Conservation (phyloP, 768 basidiomycete species). For the Boletus patriciae region DNA sequence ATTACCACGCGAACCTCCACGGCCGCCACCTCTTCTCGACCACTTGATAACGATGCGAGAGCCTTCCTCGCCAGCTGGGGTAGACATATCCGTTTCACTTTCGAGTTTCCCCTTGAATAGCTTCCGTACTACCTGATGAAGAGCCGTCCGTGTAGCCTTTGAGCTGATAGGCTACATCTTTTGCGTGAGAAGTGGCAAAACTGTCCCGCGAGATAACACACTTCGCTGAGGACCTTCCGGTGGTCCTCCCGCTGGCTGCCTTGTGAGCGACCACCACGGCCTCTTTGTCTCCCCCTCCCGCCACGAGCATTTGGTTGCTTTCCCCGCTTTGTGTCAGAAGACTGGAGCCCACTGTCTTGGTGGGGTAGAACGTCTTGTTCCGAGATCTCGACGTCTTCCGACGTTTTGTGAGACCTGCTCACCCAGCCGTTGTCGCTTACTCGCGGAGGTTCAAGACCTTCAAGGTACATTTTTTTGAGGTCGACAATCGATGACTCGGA, state of each 20-base stretch:
- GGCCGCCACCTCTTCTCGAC: slow-evolving; percentile 52
- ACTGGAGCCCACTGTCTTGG: slow-evolving; percentile 21
- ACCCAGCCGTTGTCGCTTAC: slow-evolving; percentile 77
- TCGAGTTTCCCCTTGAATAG: slow-evolving; percentile 84
- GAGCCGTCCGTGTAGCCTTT: slow-evolving; percentile 75
- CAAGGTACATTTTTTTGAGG: slow-evolving; percentile 72
- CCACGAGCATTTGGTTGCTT: slow-evolving; percentile 43
- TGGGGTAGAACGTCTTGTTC: slow-evolving; percentile 7
- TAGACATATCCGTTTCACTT: slow-evolving; percentile 66
- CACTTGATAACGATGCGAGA: slow-evolving; percentile 79
- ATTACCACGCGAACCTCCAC: slow-evolving; percentile 42
- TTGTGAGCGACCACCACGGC: slow-evolving; percentile 42
- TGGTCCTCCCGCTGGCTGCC: slow-evolving; percentile 55
- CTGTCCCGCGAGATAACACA: slow-evolving; percentile 42
- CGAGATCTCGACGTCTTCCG: slow-evolving; percentile 24
- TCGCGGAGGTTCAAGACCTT: slow-evolving; percentile 78
- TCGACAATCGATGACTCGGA: slow-evolving; percentile 56
- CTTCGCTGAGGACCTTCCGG: slow-evolving; percentile 79
- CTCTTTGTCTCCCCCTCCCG: slow-evolving; percentile 46
- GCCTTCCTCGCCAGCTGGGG: slow-evolving; percentile 58
- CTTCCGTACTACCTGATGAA: slow-evolving; percentile 80
- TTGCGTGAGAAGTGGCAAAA: slow-evolving; percentile 15
- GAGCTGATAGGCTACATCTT: slow-evolving; percentile 69
- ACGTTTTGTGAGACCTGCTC: slow-evolving; percentile 41
- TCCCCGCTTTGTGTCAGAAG: slow-evolving; percentile 33